A percentile compares a stretch with the other conserved stretches of the same genome.
Evolutionary conservation across 805 yeast species (phyloP).

Genomic region (Yamadazyma nakazawae): DNA sequence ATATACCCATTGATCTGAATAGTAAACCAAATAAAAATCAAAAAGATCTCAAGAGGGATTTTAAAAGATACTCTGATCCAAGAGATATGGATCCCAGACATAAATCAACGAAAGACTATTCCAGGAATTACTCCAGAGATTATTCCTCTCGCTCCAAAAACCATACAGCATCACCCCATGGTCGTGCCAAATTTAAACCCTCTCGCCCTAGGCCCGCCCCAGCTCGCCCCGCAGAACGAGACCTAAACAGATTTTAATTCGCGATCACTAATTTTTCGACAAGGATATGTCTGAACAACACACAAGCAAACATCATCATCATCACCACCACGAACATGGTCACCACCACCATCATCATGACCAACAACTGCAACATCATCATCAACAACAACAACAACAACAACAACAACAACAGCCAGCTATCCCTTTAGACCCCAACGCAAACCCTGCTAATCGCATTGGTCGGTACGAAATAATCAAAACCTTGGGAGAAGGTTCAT

Average conservation of each 20-base stretch:
- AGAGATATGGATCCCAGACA: neutral
- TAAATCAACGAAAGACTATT: neutral
- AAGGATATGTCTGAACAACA: conserved; percentile 4
- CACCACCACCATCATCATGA: neutral
- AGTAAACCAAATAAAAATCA: neutral
- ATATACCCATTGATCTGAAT: neutral
- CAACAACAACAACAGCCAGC: neutral
- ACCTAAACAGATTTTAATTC: conserved; percentile 4
- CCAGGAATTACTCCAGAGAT: neutral
- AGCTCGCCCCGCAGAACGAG: neutral
- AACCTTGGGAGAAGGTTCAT: conserved; percentile 93
- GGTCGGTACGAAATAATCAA: conserved; percentile 93
- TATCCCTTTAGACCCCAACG: conserved; percentile 22
- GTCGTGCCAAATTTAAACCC: neutral
- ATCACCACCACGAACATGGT: conserved; percentile 2
- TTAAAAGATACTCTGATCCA: neutral
- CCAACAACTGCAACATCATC: conserved; percentile 16
- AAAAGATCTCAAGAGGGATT: neutral
- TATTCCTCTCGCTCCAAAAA: neutral
- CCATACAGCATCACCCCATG: neutral
- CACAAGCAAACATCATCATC: conserved; percentile 4
- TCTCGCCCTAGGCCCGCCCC: neutral
- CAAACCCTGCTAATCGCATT: conserved; percentile 49
- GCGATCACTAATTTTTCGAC: conserved; percentile 3
- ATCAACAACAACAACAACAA: conserved; percentile 14